Evolutionary conservation across 148 eudicot species (phyloP).

Genomic region (Hydrangea macrophylla): DNA sequence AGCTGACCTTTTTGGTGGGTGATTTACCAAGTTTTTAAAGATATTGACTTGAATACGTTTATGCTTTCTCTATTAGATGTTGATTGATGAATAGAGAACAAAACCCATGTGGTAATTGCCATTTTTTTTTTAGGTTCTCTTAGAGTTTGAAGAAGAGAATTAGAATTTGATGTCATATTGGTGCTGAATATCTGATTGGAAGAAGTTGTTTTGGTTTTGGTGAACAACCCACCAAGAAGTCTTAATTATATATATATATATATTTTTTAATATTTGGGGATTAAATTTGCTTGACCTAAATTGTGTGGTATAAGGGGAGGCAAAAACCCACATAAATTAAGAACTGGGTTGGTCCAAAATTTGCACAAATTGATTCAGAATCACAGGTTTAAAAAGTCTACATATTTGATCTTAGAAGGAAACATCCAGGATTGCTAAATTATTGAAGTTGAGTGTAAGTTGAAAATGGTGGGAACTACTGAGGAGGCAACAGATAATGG

Average conservation of each 20-base stretch:
- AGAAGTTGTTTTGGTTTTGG: constrained; percentile 8
- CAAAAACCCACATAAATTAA: neutral
- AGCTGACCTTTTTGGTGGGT: constrained; percentile 7
- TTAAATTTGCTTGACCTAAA: neutral
- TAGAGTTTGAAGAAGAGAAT: neutral
- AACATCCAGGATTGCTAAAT: constrained; percentile 5
- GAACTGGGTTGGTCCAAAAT: constrained; percentile 7
- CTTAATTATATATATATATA: too few relatives aligned
- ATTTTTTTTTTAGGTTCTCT: neutral
- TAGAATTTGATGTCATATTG: neutral
- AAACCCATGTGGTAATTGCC: neutral
- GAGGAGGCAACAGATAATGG: constrained; percentile 19
- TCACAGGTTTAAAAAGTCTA: neutral
- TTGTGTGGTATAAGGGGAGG: neutral
- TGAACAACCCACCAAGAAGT: constrained; percentile 5
- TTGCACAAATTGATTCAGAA: neutral
- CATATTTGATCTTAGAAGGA: neutral
- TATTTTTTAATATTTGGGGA: neutral
- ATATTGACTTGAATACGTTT: constrained; percentile 1
- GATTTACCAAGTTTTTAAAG: constrained; percentile 14
- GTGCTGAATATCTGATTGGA: neutral
- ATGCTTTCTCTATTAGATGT: neutral
- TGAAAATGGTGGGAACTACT: constrained; percentile 40
- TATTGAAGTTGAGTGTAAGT: constrained; percentile 10
- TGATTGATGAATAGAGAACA: neutral